Percentiles rank a stretch among this genome's conserved stretches.
phyloP scores from a whole-genome alignment of 2,329 filamentous ascomycete species.

The Karstenula rhodostoma region DNA sequence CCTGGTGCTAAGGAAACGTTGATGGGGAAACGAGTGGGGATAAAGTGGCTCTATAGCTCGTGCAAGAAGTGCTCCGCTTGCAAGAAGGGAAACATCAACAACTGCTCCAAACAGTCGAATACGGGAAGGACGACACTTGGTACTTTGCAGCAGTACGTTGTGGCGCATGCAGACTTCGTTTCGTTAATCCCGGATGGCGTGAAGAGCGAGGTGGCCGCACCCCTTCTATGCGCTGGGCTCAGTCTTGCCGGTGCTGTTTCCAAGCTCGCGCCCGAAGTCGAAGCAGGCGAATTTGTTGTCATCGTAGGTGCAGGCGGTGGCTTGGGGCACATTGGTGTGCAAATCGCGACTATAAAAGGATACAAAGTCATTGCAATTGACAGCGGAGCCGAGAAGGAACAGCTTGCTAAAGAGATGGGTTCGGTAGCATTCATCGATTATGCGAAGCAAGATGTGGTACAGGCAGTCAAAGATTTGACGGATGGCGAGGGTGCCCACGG shows the following conservation, averaged over 20 bases:
- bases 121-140: slow-evolving; percentile 50
- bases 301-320: slow-evolving; percentile 87
- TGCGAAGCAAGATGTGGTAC: slow-evolving; percentile 57
- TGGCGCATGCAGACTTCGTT: slow-evolving; percentile 45
- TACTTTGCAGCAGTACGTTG: slow-evolving; percentile 47
- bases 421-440: slow-evolving; percentile 82
- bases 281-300: slow-evolving; percentile 77
- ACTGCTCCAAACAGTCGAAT: slow-evolving; percentile 54
- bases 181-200: slow-evolving; percentile 47
- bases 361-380: slow-evolving; percentile 84
- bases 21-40: slow-evolving; percentile 50
- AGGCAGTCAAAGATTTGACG: slow-evolving; percentile 51
- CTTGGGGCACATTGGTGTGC: slow-evolving; percentile 78
- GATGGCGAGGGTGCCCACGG: slow-evolving; percentile 56
- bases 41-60: slow-evolving; percentile 57
- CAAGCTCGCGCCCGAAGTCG: slow-evolving; percentile 78
- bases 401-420: slow-evolving; percentile 74
- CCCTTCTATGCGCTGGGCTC: slow-evolving; percentile 46
- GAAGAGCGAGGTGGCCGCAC: slow-evolving; percentile 47
- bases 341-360: slow-evolving; percentile 87
- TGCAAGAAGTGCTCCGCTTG: slow-evolving; percentile 52
- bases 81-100: slow-evolving; percentile 48
- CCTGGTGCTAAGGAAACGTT: slow-evolving; percentile 32
- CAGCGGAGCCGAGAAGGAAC: slow-evolving; percentile 78
- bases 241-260: slow-evolving; percentile 83